phyloP scores from a whole-genome alignment of 2,329 filamentous ascomycete genomes.

The Fusarium sp. region DNA sequence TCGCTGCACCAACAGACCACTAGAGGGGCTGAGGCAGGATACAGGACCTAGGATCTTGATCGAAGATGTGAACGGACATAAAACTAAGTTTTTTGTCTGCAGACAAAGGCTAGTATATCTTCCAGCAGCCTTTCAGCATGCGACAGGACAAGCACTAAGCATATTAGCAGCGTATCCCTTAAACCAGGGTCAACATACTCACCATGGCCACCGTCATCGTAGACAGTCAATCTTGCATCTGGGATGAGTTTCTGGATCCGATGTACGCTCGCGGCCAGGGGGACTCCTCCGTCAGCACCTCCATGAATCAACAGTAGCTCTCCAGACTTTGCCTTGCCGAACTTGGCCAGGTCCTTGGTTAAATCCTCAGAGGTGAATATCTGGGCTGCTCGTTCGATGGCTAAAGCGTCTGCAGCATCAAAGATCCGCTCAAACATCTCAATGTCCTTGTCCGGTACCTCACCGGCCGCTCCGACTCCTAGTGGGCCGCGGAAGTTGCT shows the following conservation, averaged over 20 bases:
- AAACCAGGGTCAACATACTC: not conserved
- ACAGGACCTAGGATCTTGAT: not conserved
- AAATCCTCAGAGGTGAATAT: not conserved
- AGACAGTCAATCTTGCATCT: not conserved
- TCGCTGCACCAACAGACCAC: too few relatives aligned
- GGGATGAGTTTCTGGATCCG: not conserved
- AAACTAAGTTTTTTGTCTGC: not conserved
- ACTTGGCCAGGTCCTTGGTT: not conserved
- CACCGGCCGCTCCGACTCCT: not conserved
- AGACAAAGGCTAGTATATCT: not conserved
- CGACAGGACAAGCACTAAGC: not conserved
- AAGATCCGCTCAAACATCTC: not conserved
- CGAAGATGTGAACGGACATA: not conserved
- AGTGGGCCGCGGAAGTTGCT: not conserved
- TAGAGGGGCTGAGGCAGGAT: too few relatives aligned
- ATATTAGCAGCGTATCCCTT: not conserved
- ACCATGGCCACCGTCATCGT: not conserved
- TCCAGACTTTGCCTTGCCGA: not conserved
- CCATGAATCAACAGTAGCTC: not conserved
- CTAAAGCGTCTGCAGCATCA: not conserved
- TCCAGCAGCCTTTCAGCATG: not conserved
- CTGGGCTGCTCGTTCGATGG: not conserved
- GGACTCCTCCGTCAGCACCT: not conserved
- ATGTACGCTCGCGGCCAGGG: not conserved
- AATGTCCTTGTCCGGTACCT: not conserved